Base-by-base conservation (phyloP, 225 moss, liverwort and hornwort genomes). In the Antitrichia curtipendula region DNA sequence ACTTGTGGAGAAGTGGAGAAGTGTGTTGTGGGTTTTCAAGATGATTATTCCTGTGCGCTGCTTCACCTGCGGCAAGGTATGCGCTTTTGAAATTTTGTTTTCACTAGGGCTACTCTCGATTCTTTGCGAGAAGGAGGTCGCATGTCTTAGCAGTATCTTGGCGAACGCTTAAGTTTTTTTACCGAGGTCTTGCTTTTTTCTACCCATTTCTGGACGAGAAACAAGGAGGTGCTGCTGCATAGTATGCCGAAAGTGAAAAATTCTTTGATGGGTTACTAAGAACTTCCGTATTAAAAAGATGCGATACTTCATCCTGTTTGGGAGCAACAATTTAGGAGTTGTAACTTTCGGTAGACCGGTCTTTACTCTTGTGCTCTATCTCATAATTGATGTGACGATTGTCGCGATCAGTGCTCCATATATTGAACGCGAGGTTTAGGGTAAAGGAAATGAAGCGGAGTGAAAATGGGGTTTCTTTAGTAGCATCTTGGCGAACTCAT, bases 31-130 rank as follows among this genome's bases (percentile, higher is more conserved):
- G 41, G 27, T 86, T 73, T 81, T 25, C 66, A 93, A 91, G 86
- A 97, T 96, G 98, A 99, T 97, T 52, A 99, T 97, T 63, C 97
- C 98, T 8, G 96, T 98, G 90, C 97, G 97, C n/a, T 98, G 98
- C 91, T 97, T 98, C 93, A 95, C 96, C 84, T 99, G 96, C 87
- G 95, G 97, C 65, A 97, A 97, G 96, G 96, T 96, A 90, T 69
- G 61, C 49, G 29, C 61, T 75, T 32, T 40, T 56, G 57, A 60
- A 57, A 78, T 57, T 40, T 40, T 17, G 27, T 50, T 50, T 59
- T 78, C 38, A 8, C 43, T 8, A 36, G 18, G 70, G 47, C 16
- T 86, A 29, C 53, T 38, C 34, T 34, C 27, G 59, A 59, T 66
- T 68, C 47, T 68, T 38, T 24, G 56, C 61, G 54, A 32, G 79